Evolutionary conservation across 2,329 filamentous ascomycete genomes (phyloP).

Genomic region (Aplosporella prunicola): DNA sequence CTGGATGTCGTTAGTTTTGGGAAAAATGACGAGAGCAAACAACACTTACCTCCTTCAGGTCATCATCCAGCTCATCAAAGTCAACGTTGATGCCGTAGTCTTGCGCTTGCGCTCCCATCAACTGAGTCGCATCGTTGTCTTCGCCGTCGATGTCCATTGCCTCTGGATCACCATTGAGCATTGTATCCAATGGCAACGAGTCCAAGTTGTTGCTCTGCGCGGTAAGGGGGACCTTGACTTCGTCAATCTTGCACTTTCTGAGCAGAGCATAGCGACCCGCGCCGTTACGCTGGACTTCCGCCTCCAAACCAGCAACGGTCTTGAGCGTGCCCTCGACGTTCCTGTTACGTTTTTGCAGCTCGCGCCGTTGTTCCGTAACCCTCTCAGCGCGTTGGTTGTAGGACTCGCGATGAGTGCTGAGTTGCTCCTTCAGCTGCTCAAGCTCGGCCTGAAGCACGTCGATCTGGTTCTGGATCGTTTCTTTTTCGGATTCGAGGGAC

Average conservation of each 20-base stretch:
- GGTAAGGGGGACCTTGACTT: constrained; percentile 73
- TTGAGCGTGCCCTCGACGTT: constrained; percentile 69
- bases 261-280: constrained; percentile 76
- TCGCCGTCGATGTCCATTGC: constrained; percentile 88
- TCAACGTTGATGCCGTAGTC: constrained; percentile 89
- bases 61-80: constrained; percentile 72
- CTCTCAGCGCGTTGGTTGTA: constrained; percentile 62
- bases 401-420: constrained; percentile 59
- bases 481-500: constrained; percentile 61
- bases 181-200: constrained; percentile 77
- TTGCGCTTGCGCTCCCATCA: constrained; percentile 52
- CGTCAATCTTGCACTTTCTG: constrained; percentile 84
- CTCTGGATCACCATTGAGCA: constrained; percentile 61
- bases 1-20: constrained; percentile 35
- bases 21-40: not conserved
- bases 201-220: constrained; percentile 64
- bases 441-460: constrained; percentile 66
- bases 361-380: constrained; percentile 66
- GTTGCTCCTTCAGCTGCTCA: constrained; percentile 61
- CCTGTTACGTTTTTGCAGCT: constrained; percentile 75
- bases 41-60: constrained; percentile 54
- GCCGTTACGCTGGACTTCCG: constrained; percentile 75
- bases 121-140: constrained; percentile 43
- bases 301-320: constrained; percentile 69
- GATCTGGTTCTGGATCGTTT: constrained; percentile 62